Evolutionary conservation across 2,329 filamentous ascomycete genomes (phyloP).

Genomic region (Akanthomyces muscarius): DNA sequence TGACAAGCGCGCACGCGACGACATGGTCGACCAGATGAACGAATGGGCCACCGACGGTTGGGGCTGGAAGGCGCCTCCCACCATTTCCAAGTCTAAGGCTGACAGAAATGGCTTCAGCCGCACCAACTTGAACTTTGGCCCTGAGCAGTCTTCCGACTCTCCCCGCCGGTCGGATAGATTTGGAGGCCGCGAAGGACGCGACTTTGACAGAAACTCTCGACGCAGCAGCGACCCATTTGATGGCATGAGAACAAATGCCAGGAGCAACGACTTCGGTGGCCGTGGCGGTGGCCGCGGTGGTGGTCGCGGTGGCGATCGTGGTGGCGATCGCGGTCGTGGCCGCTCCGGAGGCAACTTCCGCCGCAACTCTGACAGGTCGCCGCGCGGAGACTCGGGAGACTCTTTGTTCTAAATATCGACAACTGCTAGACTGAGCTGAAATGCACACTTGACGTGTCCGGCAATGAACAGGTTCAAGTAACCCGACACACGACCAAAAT

Average conservation of each 20-base stretch:
- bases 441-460: background rate
- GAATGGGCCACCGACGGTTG: conserved; percentile 48
- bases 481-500: background rate
- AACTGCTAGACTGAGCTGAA: background rate
- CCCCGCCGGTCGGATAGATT: conserved; percentile 18
- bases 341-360: conserved; percentile 14
- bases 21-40: conserved; percentile 49
- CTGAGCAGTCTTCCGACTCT: conserved; percentile 6
- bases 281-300: background rate
- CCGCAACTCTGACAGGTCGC: background rate
- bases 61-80: conserved; percentile 49
- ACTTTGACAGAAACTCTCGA: background rate
- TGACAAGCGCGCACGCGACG: conserved; percentile 36
- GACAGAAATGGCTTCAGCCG: conserved; percentile 30
- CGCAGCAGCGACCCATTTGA: conserved; percentile 23
- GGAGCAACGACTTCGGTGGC: conserved; percentile 16
- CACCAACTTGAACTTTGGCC: conserved; percentile 34
- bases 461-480: background rate
- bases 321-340: conserved; percentile 10
- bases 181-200: conserved; percentile 12
- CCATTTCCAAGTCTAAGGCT: conserved; percentile 27
- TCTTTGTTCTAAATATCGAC: background rate
- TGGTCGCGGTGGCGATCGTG: background rate
- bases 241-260: conserved; percentile 19
- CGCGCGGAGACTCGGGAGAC: background rate